phyloP scores from a whole-genome alignment of 2,329 filamentous ascomycete species.

The Akanthomyces muscarius region DNA sequence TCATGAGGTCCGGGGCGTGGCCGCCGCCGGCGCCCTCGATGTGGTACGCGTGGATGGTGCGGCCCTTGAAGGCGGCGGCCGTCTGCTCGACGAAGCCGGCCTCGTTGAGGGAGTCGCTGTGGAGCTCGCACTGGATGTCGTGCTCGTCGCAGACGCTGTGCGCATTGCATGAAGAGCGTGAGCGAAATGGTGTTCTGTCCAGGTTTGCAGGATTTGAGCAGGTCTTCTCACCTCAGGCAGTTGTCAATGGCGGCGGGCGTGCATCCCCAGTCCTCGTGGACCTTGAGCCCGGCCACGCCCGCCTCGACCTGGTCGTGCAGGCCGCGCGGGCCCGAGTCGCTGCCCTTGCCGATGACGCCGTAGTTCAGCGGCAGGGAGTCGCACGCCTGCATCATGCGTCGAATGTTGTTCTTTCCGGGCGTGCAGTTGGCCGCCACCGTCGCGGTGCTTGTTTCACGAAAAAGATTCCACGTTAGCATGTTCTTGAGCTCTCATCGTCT shows the following conservation, averaged over 20 bases:
- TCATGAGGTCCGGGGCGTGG: conserved; percentile 94
- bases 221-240: conserved; percentile 53
- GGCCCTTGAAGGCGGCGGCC: conserved; percentile 73
- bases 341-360: conserved; percentile 91
- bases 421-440: conserved; percentile 93
- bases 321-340: conserved; percentile 68
- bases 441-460: conserved; percentile 56
- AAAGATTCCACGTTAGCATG: background rate
- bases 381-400: conserved; percentile 84
- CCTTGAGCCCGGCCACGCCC: conserved; percentile 84
- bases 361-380: conserved; percentile 81
- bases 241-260: conserved; percentile 90
- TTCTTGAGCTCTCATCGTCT: too few species aligned
- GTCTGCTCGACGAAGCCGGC: conserved; percentile 93
- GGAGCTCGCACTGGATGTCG: conserved; percentile 89
- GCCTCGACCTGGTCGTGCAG: conserved; percentile 77
- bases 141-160: conserved; percentile 74
- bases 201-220: too few species aligned
- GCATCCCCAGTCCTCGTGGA: conserved; percentile 94
- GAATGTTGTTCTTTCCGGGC: conserved; percentile 75
- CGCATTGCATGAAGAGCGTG: too few species aligned
- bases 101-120: conserved; percentile 95
- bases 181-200: too few species aligned
- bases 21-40: conserved; percentile 93
- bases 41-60: conserved; percentile 94